Evolutionary conservation across 805 yeast genomes (phyloP), one percentile per base, ranked within the genome.

Genomic region (Starmerella potacharoeniae): DNA sequence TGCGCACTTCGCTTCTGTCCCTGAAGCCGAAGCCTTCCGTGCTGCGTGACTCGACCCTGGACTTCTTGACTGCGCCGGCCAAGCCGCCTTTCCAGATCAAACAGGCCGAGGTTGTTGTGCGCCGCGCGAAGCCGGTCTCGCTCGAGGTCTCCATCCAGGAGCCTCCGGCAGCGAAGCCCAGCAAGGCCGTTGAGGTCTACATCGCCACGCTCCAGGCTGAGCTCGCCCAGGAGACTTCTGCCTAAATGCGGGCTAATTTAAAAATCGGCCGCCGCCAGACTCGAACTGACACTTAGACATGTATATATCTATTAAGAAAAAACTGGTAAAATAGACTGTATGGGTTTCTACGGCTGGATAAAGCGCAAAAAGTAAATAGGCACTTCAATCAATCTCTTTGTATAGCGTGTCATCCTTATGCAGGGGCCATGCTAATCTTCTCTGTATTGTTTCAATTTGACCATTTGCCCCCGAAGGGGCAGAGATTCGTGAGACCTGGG

Each of bases 361-460:
- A 43, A 35, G 34, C 6, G 52, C 39, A 52, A 70, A 77, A 85
- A 88, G 22, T 87, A 86, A 86, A 84, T 83, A 77, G 73, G 75
- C 73, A 80, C 86, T 88, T 59, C 60, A 56, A 55, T 51, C 56
- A 59, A 91, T 90, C 97, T 91, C 97, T 91, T 91, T 91, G 97
- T 88, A 89, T 84, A 90, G 96, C 97, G 97, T 95, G 96, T 90
- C 97, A 91, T 91, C 97, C 96, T 93, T 93, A 93, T 91, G 97
- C 97, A 91, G 96, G 97, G 97, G 96, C 96, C 95, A 95, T 93
- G 97, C 97, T 91, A 90, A 91, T 93, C 97, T 91, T 91, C 98
- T 91, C 97, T 91, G 98, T 91, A 91, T 91, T 89, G 95, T 84
- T 91, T 90, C 96, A 84, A 90, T 84, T 91, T 91, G 97, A 91